Conservation (phyloP, 306 rosid genomes). For the apple (Malus domestica) region ASM211411v1 NC_041797.1:37098501-37099000, state of each 20-base stretch:
- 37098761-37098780: conserved; percentile 63
- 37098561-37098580: too few relatives aligned
- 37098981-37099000: conserved; percentile 73
- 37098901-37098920: conserved; percentile 59
- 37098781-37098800: conserved; percentile 14
- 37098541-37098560: too few relatives aligned
- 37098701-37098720: conserved; percentile 52
- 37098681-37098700: conserved; percentile 73
- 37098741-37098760: conserved; percentile 68
- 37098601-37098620: too few relatives aligned
- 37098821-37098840: neutral
- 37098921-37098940: conserved; percentile 85
- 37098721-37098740: conserved; percentile 71
- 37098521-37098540: too few relatives aligned
- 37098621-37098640: too few relatives aligned
- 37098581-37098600: too few relatives aligned
- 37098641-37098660: too few relatives aligned
- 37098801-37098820: neutral
- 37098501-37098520: too few relatives aligned
- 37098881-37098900: conserved; percentile 63
- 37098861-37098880: neutral
- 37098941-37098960: conserved; percentile 73
- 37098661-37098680: conserved; percentile 7
- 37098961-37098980: conserved; percentile 58
- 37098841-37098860: neutral